phyloP scores from a whole-genome alignment of 2,329 filamentous ascomycete species.

The Exutisphaerella laricina region DNA sequence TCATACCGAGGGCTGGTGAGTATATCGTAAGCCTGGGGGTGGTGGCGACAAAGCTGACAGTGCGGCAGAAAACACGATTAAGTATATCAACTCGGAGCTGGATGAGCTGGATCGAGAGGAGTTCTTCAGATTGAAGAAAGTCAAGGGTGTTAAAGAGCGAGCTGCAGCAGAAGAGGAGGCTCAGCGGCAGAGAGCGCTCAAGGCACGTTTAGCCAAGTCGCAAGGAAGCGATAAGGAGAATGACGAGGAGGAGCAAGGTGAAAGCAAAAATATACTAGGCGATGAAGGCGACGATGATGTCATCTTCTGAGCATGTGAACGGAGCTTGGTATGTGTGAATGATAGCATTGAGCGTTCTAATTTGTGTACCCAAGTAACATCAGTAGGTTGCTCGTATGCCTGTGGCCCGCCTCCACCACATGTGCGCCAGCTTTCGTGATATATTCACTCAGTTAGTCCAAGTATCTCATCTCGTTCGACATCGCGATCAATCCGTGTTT shows the following conservation, averaged over 20 bases:
- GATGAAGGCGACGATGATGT: slow-evolving; percentile 32
- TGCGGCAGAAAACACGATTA: slow-evolving; percentile 89
- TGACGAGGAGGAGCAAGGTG: slow-evolving; percentile 15
- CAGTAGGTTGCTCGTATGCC: too few relatives aligned
- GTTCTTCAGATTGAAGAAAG: slow-evolving; percentile 95
- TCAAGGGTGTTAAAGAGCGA: slow-evolving; percentile 64
- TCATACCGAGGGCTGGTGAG: slow-evolving; percentile 1
- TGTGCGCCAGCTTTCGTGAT: too few relatives aligned
- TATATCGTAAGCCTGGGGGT: not conserved
- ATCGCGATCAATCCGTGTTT: too few relatives aligned
- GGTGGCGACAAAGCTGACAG: not conserved
- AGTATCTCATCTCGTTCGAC: too few relatives aligned
- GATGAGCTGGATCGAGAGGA: slow-evolving; percentile 97
- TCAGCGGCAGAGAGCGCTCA: slow-evolving; percentile 26
- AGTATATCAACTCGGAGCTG: slow-evolving; percentile 98
- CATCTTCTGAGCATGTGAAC: slow-evolving; percentile 19
- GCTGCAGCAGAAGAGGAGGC: slow-evolving; percentile 39
- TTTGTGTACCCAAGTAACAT: too few relatives aligned
- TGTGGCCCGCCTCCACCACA: too few relatives aligned
- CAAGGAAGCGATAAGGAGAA: slow-evolving; percentile 30
- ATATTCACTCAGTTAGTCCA: too few relatives aligned
- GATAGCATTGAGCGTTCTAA: not conserved
- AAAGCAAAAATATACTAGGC: slow-evolving; percentile 32
- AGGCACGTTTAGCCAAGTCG: slow-evolving; percentile 6
- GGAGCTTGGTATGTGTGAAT: slow-evolving; percentile 2